Percentiles rank a stretch among this genome's conserved stretches.
Conservation (phyloP, 1,139 yeast species). For the Debaryomyces coudertii region DNA sequence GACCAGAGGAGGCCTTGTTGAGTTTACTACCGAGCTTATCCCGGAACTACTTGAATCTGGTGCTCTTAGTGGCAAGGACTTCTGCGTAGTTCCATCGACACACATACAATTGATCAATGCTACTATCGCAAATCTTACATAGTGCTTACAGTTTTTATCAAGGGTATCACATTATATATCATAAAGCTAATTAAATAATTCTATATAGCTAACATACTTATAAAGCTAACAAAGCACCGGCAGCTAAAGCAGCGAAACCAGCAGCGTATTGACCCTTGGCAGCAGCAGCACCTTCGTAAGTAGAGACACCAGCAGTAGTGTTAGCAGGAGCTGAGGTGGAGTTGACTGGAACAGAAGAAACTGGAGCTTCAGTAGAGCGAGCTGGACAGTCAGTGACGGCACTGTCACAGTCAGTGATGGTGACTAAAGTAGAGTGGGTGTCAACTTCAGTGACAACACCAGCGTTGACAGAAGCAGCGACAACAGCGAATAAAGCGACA, state of each 20-base stretch:
- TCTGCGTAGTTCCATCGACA: constrained; percentile 5
- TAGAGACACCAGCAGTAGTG: constrained; percentile 38
- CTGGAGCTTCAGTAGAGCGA: constrained; percentile 22
- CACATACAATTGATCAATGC: constrained; percentile 5
- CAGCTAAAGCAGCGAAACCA: constrained; percentile 55
- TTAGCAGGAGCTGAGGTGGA: constrained; percentile 22
- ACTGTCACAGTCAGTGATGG: constrained; percentile 49
- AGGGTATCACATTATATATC: constrained; percentile 7
- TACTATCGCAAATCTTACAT: background rate
- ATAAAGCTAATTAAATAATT: background rate
- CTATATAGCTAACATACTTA: constrained; percentile 27
- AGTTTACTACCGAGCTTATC: constrained; percentile 30
- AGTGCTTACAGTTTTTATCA: background rate
- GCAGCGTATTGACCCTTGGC: constrained; percentile 38
- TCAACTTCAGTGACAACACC: constrained; percentile 38
- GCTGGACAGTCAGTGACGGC: constrained; percentile 47
- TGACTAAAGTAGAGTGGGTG: constrained; percentile 33
- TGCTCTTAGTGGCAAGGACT: constrained; percentile 6
- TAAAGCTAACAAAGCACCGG: constrained; percentile 57
- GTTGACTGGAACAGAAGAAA: constrained; percentile 19
- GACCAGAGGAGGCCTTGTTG: constrained; percentile 33
- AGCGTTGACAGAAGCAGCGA: constrained; percentile 41
- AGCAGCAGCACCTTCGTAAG: constrained; percentile 46
- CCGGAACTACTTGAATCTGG: constrained; percentile 27
- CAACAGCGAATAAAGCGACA: constrained; percentile 48